A percentile compares a stretch with the other conserved stretches of the same genome.
Conservation (phyloP, 345 rosid species). For the Chamaenerion angustifolium region DNA sequence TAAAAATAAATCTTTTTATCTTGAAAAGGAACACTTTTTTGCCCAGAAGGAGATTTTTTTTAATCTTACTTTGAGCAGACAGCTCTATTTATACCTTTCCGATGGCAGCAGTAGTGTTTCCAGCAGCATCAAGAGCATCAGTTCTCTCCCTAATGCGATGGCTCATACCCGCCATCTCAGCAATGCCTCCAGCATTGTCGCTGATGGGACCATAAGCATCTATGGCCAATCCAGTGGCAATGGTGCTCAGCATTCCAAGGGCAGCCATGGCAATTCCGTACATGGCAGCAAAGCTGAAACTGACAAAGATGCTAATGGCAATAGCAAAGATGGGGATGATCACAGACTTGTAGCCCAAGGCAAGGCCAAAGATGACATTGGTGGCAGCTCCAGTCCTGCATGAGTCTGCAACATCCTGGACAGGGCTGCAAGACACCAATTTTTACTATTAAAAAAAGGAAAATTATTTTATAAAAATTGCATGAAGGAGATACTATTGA, state of each 20-base stretch:
- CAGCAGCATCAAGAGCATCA: conserved; percentile 34
- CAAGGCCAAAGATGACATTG: conserved; percentile 33
- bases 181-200: conserved; percentile 39
- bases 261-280: conserved; percentile 33
- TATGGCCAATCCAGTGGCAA: conserved; percentile 34
- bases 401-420: conserved; percentile 37
- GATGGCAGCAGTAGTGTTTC: conserved; percentile 35
- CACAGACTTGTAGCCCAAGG: conserved; percentile 32
- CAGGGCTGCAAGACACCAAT: conserved; percentile 18
- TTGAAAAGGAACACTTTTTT: too few relatives aligned
- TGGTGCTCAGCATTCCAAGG: conserved; percentile 34
- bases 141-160: conserved; percentile 29
- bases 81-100: conserved; percentile 14
- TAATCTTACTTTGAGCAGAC: too few relatives aligned
- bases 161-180: conserved; percentile 43
- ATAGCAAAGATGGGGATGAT: conserved; percentile 33
- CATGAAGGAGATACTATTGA: background rate
- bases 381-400: conserved; percentile 35
- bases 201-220: conserved; percentile 37
- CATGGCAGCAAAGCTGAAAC: conserved; percentile 34
- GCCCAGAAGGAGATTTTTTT: too few relatives aligned
- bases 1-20: too few relatives aligned
- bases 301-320: conserved; percentile 23
- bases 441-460: too few relatives aligned
- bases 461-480: background rate